These are phyloP conservation scores for Eucalyptus victrix DNA, from an alignment of 345 rosid genomes.

Conservation along the genomic window DNA sequence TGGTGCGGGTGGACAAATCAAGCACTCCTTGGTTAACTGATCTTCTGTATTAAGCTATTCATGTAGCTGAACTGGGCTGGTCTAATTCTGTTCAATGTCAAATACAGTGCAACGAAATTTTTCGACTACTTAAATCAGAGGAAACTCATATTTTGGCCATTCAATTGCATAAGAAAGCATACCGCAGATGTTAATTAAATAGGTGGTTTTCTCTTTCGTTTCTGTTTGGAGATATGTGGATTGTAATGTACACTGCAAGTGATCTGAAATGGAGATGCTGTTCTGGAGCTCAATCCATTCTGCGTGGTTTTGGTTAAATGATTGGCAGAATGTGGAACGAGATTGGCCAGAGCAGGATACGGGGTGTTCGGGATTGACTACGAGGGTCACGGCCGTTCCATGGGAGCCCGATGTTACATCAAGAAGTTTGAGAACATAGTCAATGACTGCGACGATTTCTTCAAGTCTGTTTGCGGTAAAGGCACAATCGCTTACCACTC, in stretches of 20 bases:
- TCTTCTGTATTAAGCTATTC: neutral
- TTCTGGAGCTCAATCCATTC: neutral
- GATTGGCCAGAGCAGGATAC: conserved; percentile 62
- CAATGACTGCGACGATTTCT: conserved; percentile 62
- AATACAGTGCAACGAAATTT: neutral
- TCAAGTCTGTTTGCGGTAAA: conserved; percentile 63
- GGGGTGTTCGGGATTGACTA: conserved; percentile 91
- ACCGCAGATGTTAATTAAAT: neutral
- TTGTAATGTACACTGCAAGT: neutral
- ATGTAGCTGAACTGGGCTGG: neutral
- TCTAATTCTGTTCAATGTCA: neutral
- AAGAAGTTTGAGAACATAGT: conserved; percentile 65
- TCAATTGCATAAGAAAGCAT: neutral
- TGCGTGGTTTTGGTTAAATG: neutral
- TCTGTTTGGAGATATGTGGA: neutral
- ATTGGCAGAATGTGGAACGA: conserved; percentile 64
- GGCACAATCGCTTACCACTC: neutral
- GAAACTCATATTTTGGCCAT: neutral
- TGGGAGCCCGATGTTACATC: conserved; percentile 86
- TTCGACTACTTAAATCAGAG: neutral
- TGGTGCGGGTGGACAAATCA: neutral
- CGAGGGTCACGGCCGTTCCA: conserved; percentile 85
- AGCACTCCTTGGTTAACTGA: neutral
- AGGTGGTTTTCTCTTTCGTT: neutral
- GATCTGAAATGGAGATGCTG: neutral